Base-by-base conservation (phyloP, 805 yeast species). In the Candida nonsorbophila region DNA sequence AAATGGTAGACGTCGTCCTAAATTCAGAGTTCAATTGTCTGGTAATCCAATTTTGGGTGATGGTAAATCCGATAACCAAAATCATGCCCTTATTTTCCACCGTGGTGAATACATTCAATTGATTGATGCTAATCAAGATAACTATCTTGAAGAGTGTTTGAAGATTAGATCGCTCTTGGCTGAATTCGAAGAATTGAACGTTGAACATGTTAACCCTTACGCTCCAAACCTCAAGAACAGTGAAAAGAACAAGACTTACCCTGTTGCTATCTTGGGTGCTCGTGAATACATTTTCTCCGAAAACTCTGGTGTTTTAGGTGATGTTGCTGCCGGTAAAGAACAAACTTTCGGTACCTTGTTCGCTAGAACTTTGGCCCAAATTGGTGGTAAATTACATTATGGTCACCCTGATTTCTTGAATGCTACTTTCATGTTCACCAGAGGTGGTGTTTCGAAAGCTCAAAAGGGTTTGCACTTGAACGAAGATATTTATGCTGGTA, bases 401-500 rank as follows among this genome's bases (percentile, higher is more conserved):
- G 94, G 94, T 6, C 94, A 84, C 51, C 94, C 94, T 19, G 94
- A 84, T 57, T 80, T 84, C 57, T 60, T 84, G 45, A 82, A 83
- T 44, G 71, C 77, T 7, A 62, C 80, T 1, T 84, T 79, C 50
- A 80, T 84, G 88, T 74, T 84, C 4, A 83, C 92, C 2, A 65
- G 94, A 57, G 94, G 94, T 18, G 94, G 94, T 33, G 86, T 83
- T 15, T 83, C 92, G 1, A 84, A 84, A 51, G 87, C 90, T 7
- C 92, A 84, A 49, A 78, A 77, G 44, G 90, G 92, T 5, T 63
- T 84, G 36, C 92, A 84, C 52, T 66, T 84, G 51, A 84, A 84
- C 52, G 94, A 84, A 54, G 94, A 84, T 58, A 83, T 84, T 28
- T 84, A 82, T 53, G 92, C 92, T 14, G 94, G 92, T 32, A 84